Base-by-base conservation (phyloP, 306 rosid genomes). In the Fragaria ananassa region DNA sequence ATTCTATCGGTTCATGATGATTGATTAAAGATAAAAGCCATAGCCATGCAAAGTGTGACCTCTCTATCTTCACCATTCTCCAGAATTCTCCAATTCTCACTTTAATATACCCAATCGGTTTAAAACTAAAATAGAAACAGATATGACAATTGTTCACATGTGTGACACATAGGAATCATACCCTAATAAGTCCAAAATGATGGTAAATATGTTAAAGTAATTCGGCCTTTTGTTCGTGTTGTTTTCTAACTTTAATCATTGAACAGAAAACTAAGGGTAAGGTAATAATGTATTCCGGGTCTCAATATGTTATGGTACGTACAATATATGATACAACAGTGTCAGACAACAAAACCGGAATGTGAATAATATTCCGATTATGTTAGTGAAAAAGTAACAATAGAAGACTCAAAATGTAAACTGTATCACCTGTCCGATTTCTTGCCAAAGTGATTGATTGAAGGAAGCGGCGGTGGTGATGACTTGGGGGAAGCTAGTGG, bases 401-500 rank as follows among this genome's bases (percentile, higher is more conserved):
- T 17, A 72, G 15, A 23, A 61, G 23, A 45, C 66, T 53, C 8
- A 10, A 13, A 61, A 29, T 61, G 41, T 4, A 45, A 11, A 45
- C 11, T 7, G 2, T 47, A 86, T 88, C 12, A 95, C 99, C 96
- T 83, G 88, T 86, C 99, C 99, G 69, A 95, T 92, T 70, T 91
- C 68, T 10, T 79, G 78, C 99, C 99, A 95, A 1, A 95, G 81
- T 0, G 99, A 90, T 1, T 89, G 82, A 10, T 95, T 95, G 84
- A 95, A 95, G 18, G 99, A 90, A 82, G 99, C 96, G 67, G 96
- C 99, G 61, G 97, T 90, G 72, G 97, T 71, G 90, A 95, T 95
- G 88, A 95, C 99, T 29, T 95, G 97, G 15, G 99, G 99, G 82
- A 95, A 95, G 41, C 90, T 88, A 29, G 99, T 95, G 83, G 99